phyloP scores from a whole-genome alignment of 208 protist species.

The Wallacemonas sp. region DNA sequence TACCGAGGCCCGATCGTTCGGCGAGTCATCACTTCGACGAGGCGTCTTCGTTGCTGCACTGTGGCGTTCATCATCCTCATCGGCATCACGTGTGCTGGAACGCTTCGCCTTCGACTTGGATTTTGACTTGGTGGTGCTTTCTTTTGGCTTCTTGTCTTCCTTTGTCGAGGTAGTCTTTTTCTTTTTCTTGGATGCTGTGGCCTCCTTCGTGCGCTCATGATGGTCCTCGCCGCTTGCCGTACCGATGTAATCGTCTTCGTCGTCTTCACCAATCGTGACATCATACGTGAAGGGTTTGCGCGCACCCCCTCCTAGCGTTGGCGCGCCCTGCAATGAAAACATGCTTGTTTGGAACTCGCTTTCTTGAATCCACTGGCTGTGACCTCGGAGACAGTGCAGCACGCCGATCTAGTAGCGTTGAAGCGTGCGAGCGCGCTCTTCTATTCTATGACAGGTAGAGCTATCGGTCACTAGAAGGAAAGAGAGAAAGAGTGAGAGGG shows the following conservation, averaged over 20 bases:
- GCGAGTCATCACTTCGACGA: conserved; percentile 21
- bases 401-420: conserved; percentile 7
- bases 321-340: conserved; percentile 56
- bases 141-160: conserved; percentile 8
- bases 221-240: conserved; percentile 12
- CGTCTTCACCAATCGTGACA: conserved; percentile 19
- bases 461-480: not conserved
- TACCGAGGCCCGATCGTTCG: not conserved
- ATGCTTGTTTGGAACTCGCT: conserved; percentile 16
- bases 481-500: not conserved
- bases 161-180: conserved; percentile 16
- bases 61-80: conserved; percentile 17
- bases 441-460: not conserved
- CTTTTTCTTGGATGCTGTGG: conserved; percentile 20
- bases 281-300: conserved; percentile 39
- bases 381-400: too few species aligned
- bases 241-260: conserved; percentile 59
- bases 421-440: not conserved
- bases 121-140: not conserved
- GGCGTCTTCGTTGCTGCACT: conserved; percentile 32
- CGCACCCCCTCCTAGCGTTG: conserved; percentile 32
- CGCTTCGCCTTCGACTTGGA: not conserved
- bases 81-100: not conserved
- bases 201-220: conserved; percentile 19
- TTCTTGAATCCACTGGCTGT: not conserved